Base-by-base conservation (phyloP, 2,329 filamentous ascomycete genomes). In the Pseudogymnoascus sp. region DNA sequence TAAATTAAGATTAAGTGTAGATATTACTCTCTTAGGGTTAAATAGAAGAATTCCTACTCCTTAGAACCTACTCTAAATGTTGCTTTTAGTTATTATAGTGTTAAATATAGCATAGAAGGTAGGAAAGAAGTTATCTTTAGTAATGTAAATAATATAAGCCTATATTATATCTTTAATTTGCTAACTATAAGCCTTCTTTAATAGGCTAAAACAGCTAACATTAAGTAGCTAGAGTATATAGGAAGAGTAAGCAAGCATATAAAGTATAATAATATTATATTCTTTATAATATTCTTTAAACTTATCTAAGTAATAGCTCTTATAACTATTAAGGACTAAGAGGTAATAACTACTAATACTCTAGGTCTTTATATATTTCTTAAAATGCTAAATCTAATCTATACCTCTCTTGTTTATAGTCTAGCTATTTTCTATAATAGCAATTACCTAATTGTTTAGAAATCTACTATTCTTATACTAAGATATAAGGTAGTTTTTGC, bases 1-100 rank as follows among this genome's bases (percentile, higher is more conserved):
- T n/a, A 41, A 41, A 4, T 20, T 41, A 41, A 41, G 38, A 41
- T 60, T 50, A 33, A 71, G 68, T 64, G 66, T 69, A 41, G 63
- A 69, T 57, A 72, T 22, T 30, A 73, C 68, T 25, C 62, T 66
- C 11, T 70, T 66, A 67, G 65, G 68, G 64, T 73, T 57, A 57
- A 66, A 64, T 59, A 68, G 69, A 47, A 71, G 63, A 59, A 74
- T 62, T 20, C 70, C 62, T 65, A 70, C 66, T 61, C 65, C 68
- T 67, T 59, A 22, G 62, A 50, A 50, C 36, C 63, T 63, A 65
- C 60, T 59, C 43, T 57, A 57, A 41, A 72, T 70, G 61, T 71
- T 72, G 16, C 61, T 62, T 58, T 61, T 9, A 39, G 67, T 71
- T 57, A 73, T 60, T 38, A 66, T 54, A 38, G 47, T 33, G 28